Base-by-base conservation (phyloP, 768 basidiomycete species). In the Clathrus columnatus region DNA sequence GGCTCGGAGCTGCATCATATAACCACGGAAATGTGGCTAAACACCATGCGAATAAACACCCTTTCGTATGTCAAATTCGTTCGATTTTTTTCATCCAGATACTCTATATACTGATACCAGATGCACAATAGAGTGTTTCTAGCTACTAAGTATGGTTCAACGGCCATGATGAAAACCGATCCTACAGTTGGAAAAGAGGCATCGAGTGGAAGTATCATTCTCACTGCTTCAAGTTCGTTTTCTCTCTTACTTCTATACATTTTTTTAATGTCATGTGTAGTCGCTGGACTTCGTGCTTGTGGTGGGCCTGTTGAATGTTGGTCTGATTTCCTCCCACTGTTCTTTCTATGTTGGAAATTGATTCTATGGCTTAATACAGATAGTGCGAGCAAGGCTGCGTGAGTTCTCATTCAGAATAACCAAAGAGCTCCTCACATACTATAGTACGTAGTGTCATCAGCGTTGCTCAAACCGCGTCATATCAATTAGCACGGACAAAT, bases 361-460 rank as follows among this genome's bases (percentile, higher is more conserved):
- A 56, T 50, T 46, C 60, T 61, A 61, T 61, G 69, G 49, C 58
- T 45, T 46, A 60, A 18, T 58, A 54, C 67, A 86, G 92, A 95
- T 63, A 92, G 90, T 61, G 91, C 91, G 49, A 89, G 87, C 61
- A 96, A 96, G 74, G 88, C 92, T 28, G 91, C 91, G 91, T 92
- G 64, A 70, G 84, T 72, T 24, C 7, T 8, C 18, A 36, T 36
- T 36, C 36, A 36, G 36, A n/a, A 36, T 36, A 20, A 7, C n/a
- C 45, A 20, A n/a, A 46, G 18, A 32, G 44, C 29, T 50, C 10
- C 20, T 29, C n/a, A 36, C 7, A 11, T 36, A 11, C 36, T 36
- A 36, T n/a, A 41, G 43, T 30, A 51, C 44, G 17, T 59, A 92
- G 88, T 10, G 92, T 96, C 21, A 91, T 91, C 67, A 90, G 83